phyloP scores from a whole-genome alignment of 2,329 filamentous ascomycete genomes.

The Rugonectria rugulosa region DNA sequence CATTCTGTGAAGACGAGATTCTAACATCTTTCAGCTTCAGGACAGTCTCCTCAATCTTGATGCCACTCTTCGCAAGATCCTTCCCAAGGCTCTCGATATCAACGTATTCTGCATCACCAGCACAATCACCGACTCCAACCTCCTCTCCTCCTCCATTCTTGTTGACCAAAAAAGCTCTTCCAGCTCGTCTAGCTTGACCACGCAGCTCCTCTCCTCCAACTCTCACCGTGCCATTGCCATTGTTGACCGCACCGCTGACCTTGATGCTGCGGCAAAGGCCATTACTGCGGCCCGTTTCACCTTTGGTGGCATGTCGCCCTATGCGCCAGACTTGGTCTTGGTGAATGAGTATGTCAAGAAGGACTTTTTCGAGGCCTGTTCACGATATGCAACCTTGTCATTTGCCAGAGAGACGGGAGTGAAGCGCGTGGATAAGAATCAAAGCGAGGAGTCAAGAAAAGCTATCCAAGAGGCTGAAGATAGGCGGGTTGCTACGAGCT shows the following conservation, averaged over 20 bases:
- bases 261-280: constrained; percentile 25
- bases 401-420: constrained; percentile 14
- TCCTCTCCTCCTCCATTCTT: constrained; percentile 11
- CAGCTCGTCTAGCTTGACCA: constrained; percentile 16
- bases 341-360: constrained; percentile 37
- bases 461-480: constrained; percentile 14
- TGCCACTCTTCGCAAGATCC: constrained; percentile 13
- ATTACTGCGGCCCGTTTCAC: constrained; percentile 26
- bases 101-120: constrained; percentile 15
- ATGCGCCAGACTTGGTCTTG: constrained; percentile 29
- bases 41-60: constrained; percentile 21
- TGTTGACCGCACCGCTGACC: constrained; percentile 31
- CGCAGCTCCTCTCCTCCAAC: constrained; percentile 6
- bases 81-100: constrained; percentile 14
- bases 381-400: constrained; percentile 4
- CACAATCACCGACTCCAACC: constrained; percentile 4
- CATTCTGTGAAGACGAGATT: background rate
- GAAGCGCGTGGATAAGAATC: constrained; percentile 11
- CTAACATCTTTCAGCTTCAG: constrained; percentile 9
- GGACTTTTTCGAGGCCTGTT: constrained; percentile 25
- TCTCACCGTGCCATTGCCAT: constrained; percentile 20
- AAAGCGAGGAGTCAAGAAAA: constrained; percentile 7
- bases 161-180: constrained; percentile 8
- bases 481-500: constrained; percentile 5
- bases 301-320: constrained; percentile 25